phyloP scores from a whole-genome alignment of 1,284 basidiomycete species.

The Crepidotus sp. region DNA sequence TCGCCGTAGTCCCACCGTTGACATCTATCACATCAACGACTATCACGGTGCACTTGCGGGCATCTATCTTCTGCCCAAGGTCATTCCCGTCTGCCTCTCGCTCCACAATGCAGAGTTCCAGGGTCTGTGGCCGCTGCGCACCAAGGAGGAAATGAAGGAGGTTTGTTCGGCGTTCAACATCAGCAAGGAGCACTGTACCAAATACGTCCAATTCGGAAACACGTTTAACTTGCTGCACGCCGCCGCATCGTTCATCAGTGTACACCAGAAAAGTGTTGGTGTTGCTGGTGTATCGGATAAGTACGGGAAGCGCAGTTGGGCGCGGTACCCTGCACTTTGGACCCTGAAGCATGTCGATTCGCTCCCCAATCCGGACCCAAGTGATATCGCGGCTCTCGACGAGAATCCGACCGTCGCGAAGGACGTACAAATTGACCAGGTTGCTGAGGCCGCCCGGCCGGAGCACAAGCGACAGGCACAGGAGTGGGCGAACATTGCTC shows the following conservation, averaged over 20 bases:
- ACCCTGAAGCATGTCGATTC: slow-evolving; percentile 92
- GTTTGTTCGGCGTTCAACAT: slow-evolving; percentile 95
- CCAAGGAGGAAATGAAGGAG: slow-evolving; percentile 96
- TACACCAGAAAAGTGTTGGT: slow-evolving; percentile 85
- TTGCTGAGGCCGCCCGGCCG: slow-evolving; percentile 80
- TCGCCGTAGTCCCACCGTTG: slow-evolving; percentile 74
- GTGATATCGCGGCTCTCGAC: slow-evolving; percentile 86
- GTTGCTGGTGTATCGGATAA: slow-evolving; percentile 95
- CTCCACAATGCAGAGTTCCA: slow-evolving; percentile 95
- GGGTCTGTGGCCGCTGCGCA: slow-evolving; percentile 88
- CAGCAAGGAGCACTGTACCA: slow-evolving; percentile 88
- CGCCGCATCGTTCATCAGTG: slow-evolving; percentile 83
- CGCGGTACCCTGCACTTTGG: slow-evolving; percentile 90
- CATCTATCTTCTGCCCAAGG: slow-evolving; percentile 83
- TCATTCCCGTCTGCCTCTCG: slow-evolving; percentile 84
- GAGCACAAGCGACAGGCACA: slow-evolving; percentile 86
- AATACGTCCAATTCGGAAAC: slow-evolving; percentile 95
- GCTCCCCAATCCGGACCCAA: slow-evolving; percentile 86
- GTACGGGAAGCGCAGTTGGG: slow-evolving; percentile 92
- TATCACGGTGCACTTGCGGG: slow-evolving; percentile 88
- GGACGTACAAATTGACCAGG: slow-evolving; percentile 70
- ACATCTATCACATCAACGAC: slow-evolving; percentile 86
- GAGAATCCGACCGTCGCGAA: slow-evolving; percentile 64
- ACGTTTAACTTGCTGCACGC: slow-evolving; percentile 92
- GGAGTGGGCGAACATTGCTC: slow-evolving; percentile 87